These are phyloP conservation scores for Ceratobasidium sp. DNA, from an alignment of 1,284 basidiomycete species.

Conservation along the genomic window DNA sequence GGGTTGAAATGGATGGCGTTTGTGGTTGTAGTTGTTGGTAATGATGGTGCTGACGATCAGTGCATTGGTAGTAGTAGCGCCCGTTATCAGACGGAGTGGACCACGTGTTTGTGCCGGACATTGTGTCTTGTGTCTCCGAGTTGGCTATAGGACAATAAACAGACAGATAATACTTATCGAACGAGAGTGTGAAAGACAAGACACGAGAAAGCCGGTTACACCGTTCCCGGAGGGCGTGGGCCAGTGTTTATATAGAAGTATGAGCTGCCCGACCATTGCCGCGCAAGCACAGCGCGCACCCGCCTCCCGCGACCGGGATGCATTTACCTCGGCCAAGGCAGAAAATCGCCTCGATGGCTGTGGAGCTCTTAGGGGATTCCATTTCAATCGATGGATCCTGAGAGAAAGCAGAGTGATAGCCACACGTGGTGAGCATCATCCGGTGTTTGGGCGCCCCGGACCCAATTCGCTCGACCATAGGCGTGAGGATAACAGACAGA, in stretches of 20 bases:
- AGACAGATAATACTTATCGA: background rate
- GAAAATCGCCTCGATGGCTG: background rate
- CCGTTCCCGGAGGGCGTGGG: background rate
- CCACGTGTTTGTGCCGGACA: slow-evolving; percentile 16
- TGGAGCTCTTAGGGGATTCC: background rate
- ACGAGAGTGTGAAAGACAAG: background rate
- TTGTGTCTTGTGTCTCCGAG: no score
- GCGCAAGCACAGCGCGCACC: slow-evolving; percentile 25
- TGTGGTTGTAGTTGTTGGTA: background rate
- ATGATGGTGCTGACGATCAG: background rate
- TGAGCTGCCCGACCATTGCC: slow-evolving; percentile 1
- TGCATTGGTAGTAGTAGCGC: background rate
- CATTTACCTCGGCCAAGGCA: slow-evolving; percentile 19
- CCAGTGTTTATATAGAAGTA: background rate
- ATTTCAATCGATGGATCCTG: background rate
- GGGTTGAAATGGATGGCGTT: background rate
- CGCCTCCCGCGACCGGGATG: background rate
- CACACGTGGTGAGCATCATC: background rate
- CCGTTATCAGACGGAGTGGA: background rate
- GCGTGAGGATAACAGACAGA: background rate
- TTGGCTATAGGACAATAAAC: background rate
- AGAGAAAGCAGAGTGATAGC: background rate
- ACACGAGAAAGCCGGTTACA: background rate
- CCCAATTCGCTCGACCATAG: background rate
- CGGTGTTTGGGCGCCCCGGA: background rate